Conservation (phyloP, 2,329 filamentous ascomycete genomes). For the Penicillium sp. region DNA sequence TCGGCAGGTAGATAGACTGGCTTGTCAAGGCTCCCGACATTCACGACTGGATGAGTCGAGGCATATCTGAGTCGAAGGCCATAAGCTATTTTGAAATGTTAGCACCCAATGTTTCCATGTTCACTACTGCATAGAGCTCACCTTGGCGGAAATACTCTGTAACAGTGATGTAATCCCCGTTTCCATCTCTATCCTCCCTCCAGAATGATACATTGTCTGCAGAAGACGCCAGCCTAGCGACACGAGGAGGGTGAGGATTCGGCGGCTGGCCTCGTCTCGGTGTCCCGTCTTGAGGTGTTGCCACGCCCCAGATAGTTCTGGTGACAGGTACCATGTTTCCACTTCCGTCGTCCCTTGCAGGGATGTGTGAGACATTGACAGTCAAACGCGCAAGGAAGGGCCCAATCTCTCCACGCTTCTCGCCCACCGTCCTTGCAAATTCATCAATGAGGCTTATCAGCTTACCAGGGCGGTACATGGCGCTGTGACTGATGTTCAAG, state of each 20-base stretch:
- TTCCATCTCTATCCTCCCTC: neutral
- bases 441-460: neutral
- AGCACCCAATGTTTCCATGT: neutral
- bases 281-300: slow-evolving; percentile 11
- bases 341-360: neutral
- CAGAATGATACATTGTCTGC: slow-evolving; percentile 17
- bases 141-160: slow-evolving; percentile 21
- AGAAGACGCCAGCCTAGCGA: neutral
- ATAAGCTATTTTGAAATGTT: slow-evolving; percentile 31
- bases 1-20: slow-evolving; percentile 66
- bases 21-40: slow-evolving; percentile 60
- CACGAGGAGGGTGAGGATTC: neutral
- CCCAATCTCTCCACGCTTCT: neutral
- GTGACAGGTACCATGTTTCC: neutral
- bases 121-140: slow-evolving; percentile 6
- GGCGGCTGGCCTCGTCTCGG: slow-evolving; percentile 2
- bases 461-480: slow-evolving; percentile 10
- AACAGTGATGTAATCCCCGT: slow-evolving; percentile 20
- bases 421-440: neutral
- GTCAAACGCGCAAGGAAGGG: slow-evolving; percentile 13
- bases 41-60: slow-evolving; percentile 58
- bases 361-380: slow-evolving; percentile 14
- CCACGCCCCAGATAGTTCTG: slow-evolving; percentile 15
- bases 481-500: slow-evolving; percentile 22
- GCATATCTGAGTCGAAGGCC: slow-evolving; percentile 31